Conservation (phyloP, 176 grass and related monocot genomes). For the Oryza coarctata region DNA sequence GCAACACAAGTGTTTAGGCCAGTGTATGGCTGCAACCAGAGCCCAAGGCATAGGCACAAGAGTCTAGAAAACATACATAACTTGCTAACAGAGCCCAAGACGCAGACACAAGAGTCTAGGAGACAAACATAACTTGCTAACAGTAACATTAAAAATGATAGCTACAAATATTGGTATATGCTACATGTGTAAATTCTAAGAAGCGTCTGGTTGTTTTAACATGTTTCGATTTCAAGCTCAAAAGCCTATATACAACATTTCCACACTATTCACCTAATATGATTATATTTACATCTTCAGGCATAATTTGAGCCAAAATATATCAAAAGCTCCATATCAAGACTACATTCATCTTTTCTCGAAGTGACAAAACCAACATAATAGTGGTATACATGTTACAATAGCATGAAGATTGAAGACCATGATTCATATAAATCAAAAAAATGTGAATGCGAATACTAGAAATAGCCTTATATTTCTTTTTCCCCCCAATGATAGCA, state of each 20-base stretch:
- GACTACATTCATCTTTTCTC: not conserved
- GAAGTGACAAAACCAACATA: conserved; percentile 5
- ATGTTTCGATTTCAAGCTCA: conserved; percentile 8
- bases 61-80: no score
- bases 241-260: not conserved
- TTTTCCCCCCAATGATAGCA: not conserved
- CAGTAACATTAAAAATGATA: not conserved
- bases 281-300: not conserved
- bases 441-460: not conserved
- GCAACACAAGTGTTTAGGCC: no score
- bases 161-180: not conserved
- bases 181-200: not conserved
- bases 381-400: not conserved
- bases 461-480: not conserved
- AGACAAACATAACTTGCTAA: no score
- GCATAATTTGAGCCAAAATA: conserved; percentile 15
- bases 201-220: not conserved
- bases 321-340: not conserved
- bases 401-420: not conserved
- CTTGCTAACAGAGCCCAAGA: no score
- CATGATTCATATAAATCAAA: not conserved
- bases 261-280: not conserved
- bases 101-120: no score
- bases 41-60: no score
- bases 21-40: no score